These are phyloP conservation scores for Pleurotus djamor DNA, from an alignment of 768 basidiomycete genomes.

Conservation along the genomic window DNA sequence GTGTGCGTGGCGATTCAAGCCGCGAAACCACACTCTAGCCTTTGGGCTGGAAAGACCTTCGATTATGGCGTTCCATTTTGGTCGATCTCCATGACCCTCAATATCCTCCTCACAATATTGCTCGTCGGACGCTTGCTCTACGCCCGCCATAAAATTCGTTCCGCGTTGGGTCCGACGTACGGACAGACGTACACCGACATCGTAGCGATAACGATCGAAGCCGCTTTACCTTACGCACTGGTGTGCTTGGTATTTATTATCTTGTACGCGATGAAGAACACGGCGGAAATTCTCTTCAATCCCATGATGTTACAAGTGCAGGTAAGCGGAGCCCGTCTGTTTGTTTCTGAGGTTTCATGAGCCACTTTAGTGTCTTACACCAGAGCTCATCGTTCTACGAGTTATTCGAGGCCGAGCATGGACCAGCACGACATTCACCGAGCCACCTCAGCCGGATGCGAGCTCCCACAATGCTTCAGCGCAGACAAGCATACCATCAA, in stretches of 20 bases:
- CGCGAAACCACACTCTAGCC: conserved; percentile 3
- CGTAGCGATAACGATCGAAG: conserved; percentile 14
- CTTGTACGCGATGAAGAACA: conserved; percentile 7
- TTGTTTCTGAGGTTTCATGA: background rate
- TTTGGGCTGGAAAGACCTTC: conserved; percentile 5
- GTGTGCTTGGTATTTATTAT: conserved; percentile 17
- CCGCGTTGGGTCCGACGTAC: conserved; percentile 10
- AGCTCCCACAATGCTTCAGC: background rate
- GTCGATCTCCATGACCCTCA: conserved; percentile 13
- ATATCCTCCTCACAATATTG: conserved; percentile 13
- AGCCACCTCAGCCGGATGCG: background rate
- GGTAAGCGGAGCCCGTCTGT: conserved; percentile 3
- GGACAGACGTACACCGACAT: conserved; percentile 14
- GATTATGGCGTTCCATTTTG: conserved; percentile 16
- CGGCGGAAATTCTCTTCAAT: conserved; percentile 11
- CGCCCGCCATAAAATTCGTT: conserved; percentile 10
- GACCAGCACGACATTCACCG: conserved; percentile 2
- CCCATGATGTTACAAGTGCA: conserved; percentile 14
- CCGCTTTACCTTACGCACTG: conserved; percentile 13
- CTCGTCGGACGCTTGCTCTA: conserved; percentile 15
- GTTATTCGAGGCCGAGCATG: conserved; percentile 11
- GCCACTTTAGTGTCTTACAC: conserved; percentile 4
- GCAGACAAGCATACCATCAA: background rate
- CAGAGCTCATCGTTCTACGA: conserved; percentile 13
- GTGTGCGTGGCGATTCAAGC: conserved; percentile 14